These are phyloP conservation scores for Rhynchosporium secalis DNA, from an alignment of 2,329 filamentous ascomycete species.

Conservation along the genomic window DNA sequence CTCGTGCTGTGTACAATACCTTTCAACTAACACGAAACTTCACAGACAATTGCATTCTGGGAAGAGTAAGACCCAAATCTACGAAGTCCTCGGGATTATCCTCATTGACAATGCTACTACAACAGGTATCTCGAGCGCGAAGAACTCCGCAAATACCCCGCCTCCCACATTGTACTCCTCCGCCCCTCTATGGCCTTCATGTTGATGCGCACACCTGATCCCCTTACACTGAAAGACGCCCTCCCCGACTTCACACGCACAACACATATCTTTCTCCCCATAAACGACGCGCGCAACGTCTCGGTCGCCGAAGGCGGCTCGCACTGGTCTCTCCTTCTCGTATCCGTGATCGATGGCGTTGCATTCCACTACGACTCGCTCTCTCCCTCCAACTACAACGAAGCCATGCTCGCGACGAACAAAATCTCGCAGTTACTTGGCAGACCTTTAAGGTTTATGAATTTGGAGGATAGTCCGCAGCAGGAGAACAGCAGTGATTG, in stretches of 20 bases:
- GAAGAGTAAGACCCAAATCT: conserved; percentile 68
- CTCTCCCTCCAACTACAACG: conserved; percentile 69
- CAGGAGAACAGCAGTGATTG: conserved; percentile 94
- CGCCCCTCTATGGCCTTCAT: conserved; percentile 92
- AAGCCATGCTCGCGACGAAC: conserved; percentile 68
- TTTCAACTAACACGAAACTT: conserved; percentile 18
- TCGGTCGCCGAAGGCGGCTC: conserved; percentile 82
- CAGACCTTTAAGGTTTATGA: conserved; percentile 70
- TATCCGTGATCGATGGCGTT: conserved; percentile 83
- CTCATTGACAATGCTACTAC: conserved; percentile 28
- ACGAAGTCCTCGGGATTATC: conserved; percentile 4
- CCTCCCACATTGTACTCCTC: conserved; percentile 84
- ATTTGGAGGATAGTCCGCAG: conserved; percentile 82
- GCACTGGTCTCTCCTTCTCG: conserved; percentile 92
- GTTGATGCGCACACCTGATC: conserved; percentile 71
- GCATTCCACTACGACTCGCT: conserved; percentile 97
- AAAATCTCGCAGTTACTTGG: conserved; percentile 70
- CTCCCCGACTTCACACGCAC: conserved; percentile 78
- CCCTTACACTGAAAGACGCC: conserved; percentile 59
- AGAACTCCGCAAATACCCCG: conserved; percentile 74
- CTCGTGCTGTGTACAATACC: neutral
- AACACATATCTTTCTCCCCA: conserved; percentile 92
- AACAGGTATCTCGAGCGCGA: conserved; percentile 82
- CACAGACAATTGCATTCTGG: conserved; percentile 92
- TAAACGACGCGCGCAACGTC: conserved; percentile 83